These are phyloP conservation scores for Colletotrichum neosansevieriae DNA, from an alignment of 2,329 filamentous ascomycete genomes.

Conservation along the genomic window DNA sequence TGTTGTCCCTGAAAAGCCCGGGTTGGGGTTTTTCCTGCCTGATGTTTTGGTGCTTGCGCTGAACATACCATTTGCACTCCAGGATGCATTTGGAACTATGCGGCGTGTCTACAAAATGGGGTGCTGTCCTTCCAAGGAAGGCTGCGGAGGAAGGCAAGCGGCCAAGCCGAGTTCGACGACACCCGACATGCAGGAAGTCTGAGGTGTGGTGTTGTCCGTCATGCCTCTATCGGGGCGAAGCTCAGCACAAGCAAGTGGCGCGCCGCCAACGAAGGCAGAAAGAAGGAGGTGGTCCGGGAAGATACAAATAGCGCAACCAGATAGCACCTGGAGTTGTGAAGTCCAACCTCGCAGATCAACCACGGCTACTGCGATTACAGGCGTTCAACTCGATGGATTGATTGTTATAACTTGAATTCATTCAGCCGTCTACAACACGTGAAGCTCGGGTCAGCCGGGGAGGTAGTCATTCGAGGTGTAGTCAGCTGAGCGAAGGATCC, in stretches of 20 bases:
- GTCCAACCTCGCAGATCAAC: neutral
- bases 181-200: neutral
- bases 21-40: too few relatives aligned
- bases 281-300: constrained; percentile 24
- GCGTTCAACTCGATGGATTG: neutral
- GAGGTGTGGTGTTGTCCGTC: constrained; percentile 21
- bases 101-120: too few relatives aligned
- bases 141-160: neutral
- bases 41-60: too few relatives aligned
- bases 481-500: constrained; percentile 20
- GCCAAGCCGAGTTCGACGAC: neutral
- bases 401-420: neutral
- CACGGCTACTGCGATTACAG: neutral
- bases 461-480: constrained; percentile 3
- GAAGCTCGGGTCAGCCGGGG: neutral
- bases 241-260: constrained; percentile 33
- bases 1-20: too few relatives aligned
- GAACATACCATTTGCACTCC: too few relatives aligned
- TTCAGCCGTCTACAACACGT: neutral
- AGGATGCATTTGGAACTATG: too few relatives aligned
- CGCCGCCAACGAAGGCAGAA: constrained; percentile 13
- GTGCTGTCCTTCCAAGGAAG: neutral
- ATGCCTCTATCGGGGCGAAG: constrained; percentile 36
- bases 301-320: constrained; percentile 26
- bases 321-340: constrained; percentile 13